Base-by-base conservation (phyloP, 1,139 yeast species). In the Debaryomycetaceae sp. region DNA sequence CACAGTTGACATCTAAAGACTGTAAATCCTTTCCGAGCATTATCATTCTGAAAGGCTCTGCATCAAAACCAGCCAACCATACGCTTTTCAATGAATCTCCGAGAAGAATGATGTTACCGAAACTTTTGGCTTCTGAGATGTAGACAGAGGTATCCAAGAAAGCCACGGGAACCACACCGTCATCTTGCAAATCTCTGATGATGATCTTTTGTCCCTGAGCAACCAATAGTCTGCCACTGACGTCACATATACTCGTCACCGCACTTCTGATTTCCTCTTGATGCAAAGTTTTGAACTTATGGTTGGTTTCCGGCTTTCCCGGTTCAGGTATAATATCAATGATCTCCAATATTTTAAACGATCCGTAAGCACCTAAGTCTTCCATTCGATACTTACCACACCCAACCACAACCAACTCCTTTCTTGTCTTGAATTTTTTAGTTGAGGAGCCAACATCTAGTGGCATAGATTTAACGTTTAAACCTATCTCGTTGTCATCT, bases 281-380 rank as follows among this genome's bases (percentile, higher is more conserved):
- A 45, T 81, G 82, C n/a, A 87, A 74, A 51, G 83, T 81, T 57
- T 88, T 88, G 53, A 93, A 75, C 61, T 85, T 87, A 60, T 80
- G 87, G 53, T 83, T 84, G 1, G 91, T 84, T 55, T 89, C 96
- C 0, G 97, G 97, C 48, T 75, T 79, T 0, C 87, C 93, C 0
- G 95, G 95, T 57, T 90, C 97, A 0, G 97, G 97, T 49, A 89
- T 89, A 60, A 90, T 87, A 50, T 84, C 91, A 43, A 87, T 84
- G 37, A 88, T 75, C 52, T 90, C 96, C 54, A 70, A 83, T 1
- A 91, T 69, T 51, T 83, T 81, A 63, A 89, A 86, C 2, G 85
- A 73, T 0, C 99, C 99, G 56, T 83, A 81, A 1, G 96, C 80
- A 5, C 90, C 80, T 46, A 87, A 69, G 66, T 90, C 97, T 59